Evolutionary conservation across 768 basidiomycete species (phyloP), one percentile per base, ranked within the genome.

Genomic region (Naematelia aurantialba): DNA sequence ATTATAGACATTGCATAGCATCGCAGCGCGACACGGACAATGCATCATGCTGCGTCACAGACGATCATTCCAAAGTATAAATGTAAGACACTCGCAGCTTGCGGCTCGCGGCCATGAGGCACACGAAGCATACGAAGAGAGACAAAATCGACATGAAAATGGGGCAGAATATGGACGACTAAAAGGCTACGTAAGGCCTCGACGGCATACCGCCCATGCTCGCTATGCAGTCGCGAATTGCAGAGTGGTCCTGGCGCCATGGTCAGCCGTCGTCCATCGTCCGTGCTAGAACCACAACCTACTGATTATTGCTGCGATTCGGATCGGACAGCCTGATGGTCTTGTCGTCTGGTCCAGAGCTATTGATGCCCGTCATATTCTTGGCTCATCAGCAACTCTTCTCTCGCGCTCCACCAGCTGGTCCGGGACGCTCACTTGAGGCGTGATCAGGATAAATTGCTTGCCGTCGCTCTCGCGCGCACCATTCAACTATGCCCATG

Each of bases 371-470:
- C 11, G 59, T 39, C 67, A 75, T 74, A 52, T 71, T 66, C 72
- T 72, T 42, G 8, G 10, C 12, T 5, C 22, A 52, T 46, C 45
- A 42, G 31, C 42, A 22, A 55, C 52, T 51, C n/a, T n/a, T n/a
- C n/a, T n/a, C n/a, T 10, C 5, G 48, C 29, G 30, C 42, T 45
- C 13, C 22, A 45, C 45, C 22, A 11, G 3, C 5, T 5, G 27
- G 26, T 22, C 1, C n/a, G 19, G 19, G 26, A 24, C n/a, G 39
- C 74, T 58, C 53, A 77, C 76, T 59, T 90, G 89, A n/a, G 94
- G 94, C 0, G 93, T 96, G 73, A 98, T 97, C 46, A 98, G 82
- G 53, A 98, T 85, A 72, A 91, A 94, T 76, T 98, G 94, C 69
- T 89, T 91, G 78, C 86, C 85, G 75, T 91, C 85, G 5, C 87